Evolutionary conservation across 148 eudicot species (phyloP).

Genomic region (Euryodendron excelsum): DNA sequence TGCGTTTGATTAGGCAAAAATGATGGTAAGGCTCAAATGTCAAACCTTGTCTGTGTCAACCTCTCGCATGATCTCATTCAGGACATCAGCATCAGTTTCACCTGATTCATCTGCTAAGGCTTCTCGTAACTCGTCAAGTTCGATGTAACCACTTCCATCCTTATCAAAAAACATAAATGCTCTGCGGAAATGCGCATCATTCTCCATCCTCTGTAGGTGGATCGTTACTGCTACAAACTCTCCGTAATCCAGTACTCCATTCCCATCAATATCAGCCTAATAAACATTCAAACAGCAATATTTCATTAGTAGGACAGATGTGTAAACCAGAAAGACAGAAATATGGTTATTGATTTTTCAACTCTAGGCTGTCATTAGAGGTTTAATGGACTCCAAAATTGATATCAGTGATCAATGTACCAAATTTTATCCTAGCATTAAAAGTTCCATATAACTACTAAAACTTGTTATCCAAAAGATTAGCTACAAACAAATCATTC

Average conservation of each 20-base stretch:
- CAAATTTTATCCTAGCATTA: not conserved
- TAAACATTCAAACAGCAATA: slow-evolving; percentile 8
- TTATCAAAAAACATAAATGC: slow-evolving; percentile 87
- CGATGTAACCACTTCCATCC: slow-evolving; percentile 87
- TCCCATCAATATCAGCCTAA: slow-evolving; percentile 95
- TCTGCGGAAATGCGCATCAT: slow-evolving; percentile 83
- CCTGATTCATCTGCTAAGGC: slow-evolving; percentile 76
- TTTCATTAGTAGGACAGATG: not conserved
- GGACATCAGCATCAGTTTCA: slow-evolving; percentile 61
- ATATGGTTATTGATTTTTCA: not conserved
- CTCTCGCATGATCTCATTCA: slow-evolving; percentile 81
- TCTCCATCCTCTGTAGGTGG: slow-evolving; percentile 94
- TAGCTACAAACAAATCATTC: not conserved
- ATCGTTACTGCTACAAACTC: slow-evolving; percentile 98
- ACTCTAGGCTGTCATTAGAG: not conserved
- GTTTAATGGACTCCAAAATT: not conserved
- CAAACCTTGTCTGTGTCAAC: slow-evolving; percentile 89
- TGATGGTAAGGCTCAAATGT: not conserved
- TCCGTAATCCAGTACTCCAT: slow-evolving; percentile 86
- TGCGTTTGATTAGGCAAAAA: not conserved
- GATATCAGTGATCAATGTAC: not conserved
- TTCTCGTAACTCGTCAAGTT: slow-evolving; percentile 76
- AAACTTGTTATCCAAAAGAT: not conserved
- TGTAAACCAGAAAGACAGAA: not conserved
- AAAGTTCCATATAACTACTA: not conserved